Conservation (phyloP, 257 asterid genomes). For the Nicotiana paniculata region DNA sequence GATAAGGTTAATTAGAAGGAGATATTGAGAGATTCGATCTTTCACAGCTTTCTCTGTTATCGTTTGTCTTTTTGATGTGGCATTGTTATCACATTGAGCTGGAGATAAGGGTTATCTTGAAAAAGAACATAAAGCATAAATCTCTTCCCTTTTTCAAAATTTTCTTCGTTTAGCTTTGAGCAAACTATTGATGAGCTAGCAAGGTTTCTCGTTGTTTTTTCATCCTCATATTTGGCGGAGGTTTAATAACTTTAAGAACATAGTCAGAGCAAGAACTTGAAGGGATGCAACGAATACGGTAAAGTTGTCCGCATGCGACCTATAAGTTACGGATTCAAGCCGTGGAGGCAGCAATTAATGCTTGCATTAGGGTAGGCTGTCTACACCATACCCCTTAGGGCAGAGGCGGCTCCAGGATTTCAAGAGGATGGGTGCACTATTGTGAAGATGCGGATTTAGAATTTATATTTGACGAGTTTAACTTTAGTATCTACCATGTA, state of each 20-base stretch:
- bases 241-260: neutral
- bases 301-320: too few species aligned
- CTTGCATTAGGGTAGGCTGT: too few species aligned
- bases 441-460: too few species aligned
- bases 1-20: neutral
- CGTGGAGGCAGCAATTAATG: too few species aligned
- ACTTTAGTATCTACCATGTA: too few species aligned
- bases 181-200: neutral
- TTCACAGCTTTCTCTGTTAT: neutral
- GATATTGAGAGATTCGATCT: neutral
- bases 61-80: slow-evolving; percentile 5
- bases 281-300: too few species aligned
- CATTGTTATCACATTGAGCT: slow-evolving; percentile 1
- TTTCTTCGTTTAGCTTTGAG: neutral
- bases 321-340: too few species aligned
- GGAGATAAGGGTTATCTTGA: neutral
- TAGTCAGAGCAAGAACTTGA: neutral
- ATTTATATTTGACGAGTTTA: too few species aligned
- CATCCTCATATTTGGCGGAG: neutral
- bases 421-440: too few species aligned
- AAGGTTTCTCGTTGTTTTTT: neutral
- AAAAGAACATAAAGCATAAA: neutral
- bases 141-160: neutral
- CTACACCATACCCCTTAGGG: too few species aligned
- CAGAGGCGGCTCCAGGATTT: too few species aligned